Conservation (phyloP, 2,329 filamentous ascomycete species). For the Trichoderma breve region DNA sequence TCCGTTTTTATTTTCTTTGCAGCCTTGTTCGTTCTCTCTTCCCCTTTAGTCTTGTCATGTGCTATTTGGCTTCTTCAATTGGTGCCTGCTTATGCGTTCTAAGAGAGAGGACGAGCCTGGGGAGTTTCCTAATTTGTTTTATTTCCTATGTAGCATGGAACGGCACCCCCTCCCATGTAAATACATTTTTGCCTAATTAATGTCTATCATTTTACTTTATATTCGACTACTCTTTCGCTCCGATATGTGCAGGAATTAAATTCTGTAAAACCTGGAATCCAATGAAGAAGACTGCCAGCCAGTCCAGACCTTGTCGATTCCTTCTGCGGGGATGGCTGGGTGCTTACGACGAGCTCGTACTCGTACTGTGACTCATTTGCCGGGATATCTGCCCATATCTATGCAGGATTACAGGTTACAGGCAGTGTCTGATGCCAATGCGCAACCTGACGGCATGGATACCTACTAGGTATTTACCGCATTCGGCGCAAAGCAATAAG, state of each 20-base stretch:
- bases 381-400: neutral
- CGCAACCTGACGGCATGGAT: neutral
- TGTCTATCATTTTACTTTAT: neutral
- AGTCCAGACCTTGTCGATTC: neutral
- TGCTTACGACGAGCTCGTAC: conserved; percentile 8
- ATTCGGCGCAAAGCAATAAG: neutral
- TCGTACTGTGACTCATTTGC: conserved; percentile 10
- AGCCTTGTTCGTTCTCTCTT: neutral
- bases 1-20: conserved; percentile 20
- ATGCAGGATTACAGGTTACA: neutral
- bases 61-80: neutral
- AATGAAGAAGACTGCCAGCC: neutral
- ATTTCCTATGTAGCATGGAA: conserved; percentile 1
- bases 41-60: neutral
- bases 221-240: neutral
- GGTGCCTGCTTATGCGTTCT: neutral
- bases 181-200: conserved; percentile 10
- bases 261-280: neutral
- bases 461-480: neutral
- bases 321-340: conserved; percentile 20
- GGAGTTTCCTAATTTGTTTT: neutral
- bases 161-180: neutral
- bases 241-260: neutral
- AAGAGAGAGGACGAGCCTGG: neutral
- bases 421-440: neutral